A percentile compares a stretch with the other conserved stretches of the same genome.
These are phyloP conservation scores for Diaporthe citrichinensis DNA, from an alignment of 2,329 filamentous ascomycete genomes.

Conservation along the genomic window DNA sequence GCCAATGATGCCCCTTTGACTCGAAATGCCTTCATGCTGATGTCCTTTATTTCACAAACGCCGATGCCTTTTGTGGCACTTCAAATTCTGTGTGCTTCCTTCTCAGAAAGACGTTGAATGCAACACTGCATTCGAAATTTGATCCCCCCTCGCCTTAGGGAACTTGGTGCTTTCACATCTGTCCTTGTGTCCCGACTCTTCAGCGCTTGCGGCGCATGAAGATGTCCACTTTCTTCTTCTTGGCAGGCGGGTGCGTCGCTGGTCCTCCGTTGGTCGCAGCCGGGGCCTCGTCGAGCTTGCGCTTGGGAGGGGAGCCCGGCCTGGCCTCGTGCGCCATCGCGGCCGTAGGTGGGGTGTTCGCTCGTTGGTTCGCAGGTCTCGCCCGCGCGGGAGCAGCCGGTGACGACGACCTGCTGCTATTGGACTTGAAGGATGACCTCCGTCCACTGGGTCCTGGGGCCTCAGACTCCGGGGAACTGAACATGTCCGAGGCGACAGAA, in stretches of 20 bases:
- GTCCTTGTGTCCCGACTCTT: constrained; percentile 35
- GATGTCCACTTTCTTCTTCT: constrained; percentile 63
- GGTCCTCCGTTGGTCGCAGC: constrained; percentile 38
- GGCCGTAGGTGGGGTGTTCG: background rate
- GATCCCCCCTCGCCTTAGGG: background rate
- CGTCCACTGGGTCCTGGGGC: background rate
- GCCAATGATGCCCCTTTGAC: background rate
- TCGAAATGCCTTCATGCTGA: background rate
- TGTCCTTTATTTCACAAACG: background rate
- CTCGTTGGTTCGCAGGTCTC: background rate
- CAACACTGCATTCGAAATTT: background rate
- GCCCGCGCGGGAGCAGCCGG: constrained; percentile 35
- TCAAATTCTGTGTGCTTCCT: no score
- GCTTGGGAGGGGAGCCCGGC: background rate
- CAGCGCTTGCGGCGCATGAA: constrained; percentile 62
- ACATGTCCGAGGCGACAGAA: constrained; percentile 8
- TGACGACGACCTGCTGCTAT: constrained; percentile 43
- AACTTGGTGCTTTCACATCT: background rate
- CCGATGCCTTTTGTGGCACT: background rate
- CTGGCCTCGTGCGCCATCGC: background rate
- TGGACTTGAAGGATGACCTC: constrained; percentile 32
- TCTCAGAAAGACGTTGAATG: background rate
- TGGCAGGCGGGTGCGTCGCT: constrained; percentile 47
- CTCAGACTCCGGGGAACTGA: constrained; percentile 22
- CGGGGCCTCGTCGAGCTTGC: constrained; percentile 1